Base-by-base conservation (phyloP, 805 yeast genomes). In the Danielia reshetovae region DNA sequence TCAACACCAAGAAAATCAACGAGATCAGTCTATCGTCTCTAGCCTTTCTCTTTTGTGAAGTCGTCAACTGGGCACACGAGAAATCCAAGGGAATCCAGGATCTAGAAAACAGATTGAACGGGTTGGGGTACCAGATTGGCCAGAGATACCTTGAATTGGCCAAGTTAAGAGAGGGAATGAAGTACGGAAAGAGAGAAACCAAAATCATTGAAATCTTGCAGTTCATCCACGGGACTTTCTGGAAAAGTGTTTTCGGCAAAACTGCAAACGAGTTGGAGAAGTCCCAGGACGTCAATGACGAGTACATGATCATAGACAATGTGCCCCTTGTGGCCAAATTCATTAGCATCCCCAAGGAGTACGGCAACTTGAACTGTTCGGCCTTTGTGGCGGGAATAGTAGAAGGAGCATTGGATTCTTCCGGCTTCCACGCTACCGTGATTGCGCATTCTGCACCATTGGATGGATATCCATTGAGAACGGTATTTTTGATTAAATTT, bases 361-460 rank as follows among this genome's bases (percentile, higher is more conserved):
- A 81, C 52, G 79, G 84, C 8, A 79, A 79, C 42, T 68, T 86
- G 49, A 85, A 83, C 52, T 84, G 93, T 51, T 79, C 82, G 11
- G 89, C 95, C 0, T 85, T 83, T 52, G 75, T 81, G 1, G 95
- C 95, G 0, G 96, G 96, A 0, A 72, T 87, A 11, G 70, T 86
- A 26, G 95, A 87, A 55, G 95, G 94, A 0, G 79, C 86, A 1
- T 62, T 87, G 38, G 93, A 84, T 49, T 68, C 82, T 4, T 68
- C 85, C 2, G 79, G 78, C 43, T 85, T 85, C 52, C 77, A 72
- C 35, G 88, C 90, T 10, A 68, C 64, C 29, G 95, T 87, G 6
- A 75, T 84, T n/a, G 95, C 96, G 1, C 95, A 87, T 51, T 71
- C 81, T 0, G 85, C 80, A 12, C 83, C 85, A 1, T 58, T 70